phyloP scores from a whole-genome alignment of 495 filamentous ascomycete genomes.

The Penicillium crystallinum region DNA sequence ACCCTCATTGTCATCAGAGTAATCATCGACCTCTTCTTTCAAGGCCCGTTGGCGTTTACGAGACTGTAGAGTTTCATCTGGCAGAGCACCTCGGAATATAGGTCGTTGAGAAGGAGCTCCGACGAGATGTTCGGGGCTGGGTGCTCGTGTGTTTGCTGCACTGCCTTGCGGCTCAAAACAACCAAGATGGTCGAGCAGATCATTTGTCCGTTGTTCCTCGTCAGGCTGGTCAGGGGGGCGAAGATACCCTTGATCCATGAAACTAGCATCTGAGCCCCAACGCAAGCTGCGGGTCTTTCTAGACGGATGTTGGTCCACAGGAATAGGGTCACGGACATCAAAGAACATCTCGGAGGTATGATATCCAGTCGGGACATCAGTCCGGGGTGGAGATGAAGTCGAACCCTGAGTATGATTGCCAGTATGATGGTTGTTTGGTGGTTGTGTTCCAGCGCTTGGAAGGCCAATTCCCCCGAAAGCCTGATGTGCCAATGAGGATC shows the following conservation, averaged over 20 bases:
- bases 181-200: slow-evolving; percentile 49
- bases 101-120: slow-evolving; percentile 11
- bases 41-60: slow-evolving; percentile 33
- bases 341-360: slow-evolving; percentile 46
- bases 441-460: slow-evolving; percentile 21
- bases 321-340: slow-evolving; percentile 37
- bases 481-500: slow-evolving; percentile 27
- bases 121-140: slow-evolving; percentile 46
- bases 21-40: slow-evolving; percentile 35
- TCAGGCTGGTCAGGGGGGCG: slow-evolving; percentile 49
- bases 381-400: slow-evolving; percentile 15
- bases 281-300: slow-evolving; percentile 42
- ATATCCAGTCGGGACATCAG: slow-evolving; percentile 28
- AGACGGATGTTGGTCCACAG: slow-evolving; percentile 36
- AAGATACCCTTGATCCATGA: slow-evolving; percentile 53
- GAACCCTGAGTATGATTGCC: slow-evolving; percentile 15
- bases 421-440: slow-evolving; percentile 12
- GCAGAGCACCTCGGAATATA: slow-evolving; percentile 1
- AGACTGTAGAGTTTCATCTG: slow-evolving; percentile 27
- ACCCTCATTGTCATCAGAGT: slow-evolving; percentile 36
- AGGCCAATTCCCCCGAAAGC: slow-evolving; percentile 24
- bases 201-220: slow-evolving; percentile 48
- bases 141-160: slow-evolving; percentile 52
- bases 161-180: slow-evolving; percentile 51
- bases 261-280: slow-evolving; percentile 63